Evolutionary conservation across 176 grass and related monocot genomes (phyloP).

Genomic region (Chrysopogon serrulatus): DNA sequence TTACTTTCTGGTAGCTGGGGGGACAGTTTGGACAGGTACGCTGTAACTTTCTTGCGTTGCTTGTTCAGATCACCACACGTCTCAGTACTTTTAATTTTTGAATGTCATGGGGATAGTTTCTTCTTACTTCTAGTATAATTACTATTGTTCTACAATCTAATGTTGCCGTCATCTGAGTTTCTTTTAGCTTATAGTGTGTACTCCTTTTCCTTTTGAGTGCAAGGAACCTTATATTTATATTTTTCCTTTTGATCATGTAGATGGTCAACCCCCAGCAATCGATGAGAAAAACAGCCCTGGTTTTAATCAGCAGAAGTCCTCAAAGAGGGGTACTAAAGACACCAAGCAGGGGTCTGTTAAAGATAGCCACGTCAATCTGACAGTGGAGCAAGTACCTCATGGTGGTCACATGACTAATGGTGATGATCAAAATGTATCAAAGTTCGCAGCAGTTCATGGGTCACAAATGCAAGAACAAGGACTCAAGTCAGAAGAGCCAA

Average conservation of each 20-base stretch:
- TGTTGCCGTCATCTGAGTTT: background rate
- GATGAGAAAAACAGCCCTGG: slow-evolving; percentile 43
- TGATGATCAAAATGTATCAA: slow-evolving; percentile 35
- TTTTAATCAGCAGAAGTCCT: slow-evolving; percentile 39
- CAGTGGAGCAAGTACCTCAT: slow-evolving; percentile 26
- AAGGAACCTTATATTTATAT: background rate
- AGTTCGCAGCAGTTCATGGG: slow-evolving; percentile 42
- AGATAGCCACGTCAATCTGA: slow-evolving; percentile 18
- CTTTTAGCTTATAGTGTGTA: background rate
- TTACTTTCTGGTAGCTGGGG: slow-evolving; percentile 95
- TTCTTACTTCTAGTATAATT: background rate
- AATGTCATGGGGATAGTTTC: background rate
- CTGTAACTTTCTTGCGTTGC: slow-evolving; percentile 1
- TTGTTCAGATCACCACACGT: slow-evolving; percentile 1
- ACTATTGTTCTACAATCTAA: background rate
- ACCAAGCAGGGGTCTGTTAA: slow-evolving; percentile 33
- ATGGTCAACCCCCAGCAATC: slow-evolving; percentile 76
- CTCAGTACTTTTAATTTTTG: background rate
- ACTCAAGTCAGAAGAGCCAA: slow-evolving; percentile 31
- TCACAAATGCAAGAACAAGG: slow-evolving; percentile 37
- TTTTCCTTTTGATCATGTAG: slow-evolving; percentile 37
- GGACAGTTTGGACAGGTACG: slow-evolving; percentile 97
- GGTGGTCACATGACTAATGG: slow-evolving; percentile 10
- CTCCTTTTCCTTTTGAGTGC: background rate
- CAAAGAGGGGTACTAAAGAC: slow-evolving; percentile 41